phyloP scores from a whole-genome alignment of 768 basidiomycete species.

The Termitomyces sp. region DNA sequence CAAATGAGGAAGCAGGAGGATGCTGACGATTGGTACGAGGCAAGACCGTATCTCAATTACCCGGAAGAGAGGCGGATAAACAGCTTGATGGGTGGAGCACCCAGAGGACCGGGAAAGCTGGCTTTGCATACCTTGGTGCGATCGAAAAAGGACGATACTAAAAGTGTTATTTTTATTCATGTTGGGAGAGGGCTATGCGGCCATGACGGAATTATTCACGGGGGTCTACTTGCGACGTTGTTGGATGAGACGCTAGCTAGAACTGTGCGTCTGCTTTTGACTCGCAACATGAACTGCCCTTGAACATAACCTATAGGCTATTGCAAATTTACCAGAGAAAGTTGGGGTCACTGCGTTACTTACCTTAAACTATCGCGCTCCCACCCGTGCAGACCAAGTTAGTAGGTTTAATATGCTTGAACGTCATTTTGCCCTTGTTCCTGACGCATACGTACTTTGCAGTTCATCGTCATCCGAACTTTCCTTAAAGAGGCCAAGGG shows the following conservation, averaged over 20 bases:
- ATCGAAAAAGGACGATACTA: conserved; percentile 70
- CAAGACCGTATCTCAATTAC: conserved; percentile 67
- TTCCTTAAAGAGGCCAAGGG: conserved; percentile 66
- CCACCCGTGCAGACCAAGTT: conserved; percentile 90
- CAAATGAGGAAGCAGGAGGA: conserved; percentile 51
- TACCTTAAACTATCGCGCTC: conserved; percentile 78
- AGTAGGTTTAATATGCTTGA: conserved; percentile 32
- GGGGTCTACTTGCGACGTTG: conserved; percentile 86
- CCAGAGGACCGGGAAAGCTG: conserved; percentile 86
- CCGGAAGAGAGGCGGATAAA: conserved; percentile 78
- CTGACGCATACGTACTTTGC: conserved; percentile 2
- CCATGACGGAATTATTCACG: conserved; percentile 93
- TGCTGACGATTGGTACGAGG: conserved; percentile 71
- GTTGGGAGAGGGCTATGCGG: conserved; percentile 87
- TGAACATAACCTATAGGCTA: conserved; percentile 54
- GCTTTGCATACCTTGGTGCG: conserved; percentile 79
- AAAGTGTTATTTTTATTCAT: conserved; percentile 72
- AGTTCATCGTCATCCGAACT: conserved; percentile 86
- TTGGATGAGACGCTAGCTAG: conserved; percentile 84
- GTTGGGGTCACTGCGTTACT: conserved; percentile 93
- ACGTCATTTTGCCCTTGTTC: background rate
- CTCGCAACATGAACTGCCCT: background rate
- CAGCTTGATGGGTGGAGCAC: conserved; percentile 77
- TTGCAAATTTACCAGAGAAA: conserved; percentile 81
- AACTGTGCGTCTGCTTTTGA: conserved; percentile 47